Conservation (phyloP, 2,329 filamentous ascomycete species). For the Lecanoromycetidae sp. region DNA sequence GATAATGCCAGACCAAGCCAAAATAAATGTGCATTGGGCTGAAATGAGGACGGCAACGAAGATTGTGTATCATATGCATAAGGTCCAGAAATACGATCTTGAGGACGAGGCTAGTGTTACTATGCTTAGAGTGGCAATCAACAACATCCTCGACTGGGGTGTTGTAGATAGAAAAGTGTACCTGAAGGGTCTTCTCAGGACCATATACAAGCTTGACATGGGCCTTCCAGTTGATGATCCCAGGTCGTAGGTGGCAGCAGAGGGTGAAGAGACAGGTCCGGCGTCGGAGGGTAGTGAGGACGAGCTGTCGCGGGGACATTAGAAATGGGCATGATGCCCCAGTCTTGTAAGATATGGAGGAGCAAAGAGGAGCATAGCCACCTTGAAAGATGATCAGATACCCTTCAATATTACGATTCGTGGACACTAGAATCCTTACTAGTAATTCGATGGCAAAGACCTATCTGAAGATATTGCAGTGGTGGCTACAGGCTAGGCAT, state of each 20-base stretch:
- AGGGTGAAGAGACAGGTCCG: not conserved
- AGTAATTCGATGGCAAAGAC: no score
- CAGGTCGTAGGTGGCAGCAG: not conserved
- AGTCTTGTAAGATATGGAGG: not conserved
- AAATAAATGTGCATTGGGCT: not conserved
- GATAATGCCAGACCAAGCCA: not conserved
- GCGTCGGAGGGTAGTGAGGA: not conserved
- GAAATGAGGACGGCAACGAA: not conserved
- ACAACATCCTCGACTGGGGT: constrained; percentile 10
- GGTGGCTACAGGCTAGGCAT: no score
- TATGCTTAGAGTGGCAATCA: not conserved
- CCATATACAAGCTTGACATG: no score
- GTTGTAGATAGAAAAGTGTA: not conserved
- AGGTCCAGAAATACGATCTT: not conserved
- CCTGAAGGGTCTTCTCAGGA: not conserved
- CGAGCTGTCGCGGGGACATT: no score
- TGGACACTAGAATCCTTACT: no score
- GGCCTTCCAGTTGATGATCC: no score
- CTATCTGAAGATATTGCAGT: no score
- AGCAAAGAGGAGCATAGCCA: not conserved
- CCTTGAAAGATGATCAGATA: no score
- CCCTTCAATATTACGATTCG: no score
- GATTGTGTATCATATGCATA: not conserved
- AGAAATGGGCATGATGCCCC: not conserved
- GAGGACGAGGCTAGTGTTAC: not conserved